Evolutionary conservation across 2,329 filamentous ascomycete species (phyloP), one percentile per base, ranked within the genome.

Genomic region (Capronia americana): DNA sequence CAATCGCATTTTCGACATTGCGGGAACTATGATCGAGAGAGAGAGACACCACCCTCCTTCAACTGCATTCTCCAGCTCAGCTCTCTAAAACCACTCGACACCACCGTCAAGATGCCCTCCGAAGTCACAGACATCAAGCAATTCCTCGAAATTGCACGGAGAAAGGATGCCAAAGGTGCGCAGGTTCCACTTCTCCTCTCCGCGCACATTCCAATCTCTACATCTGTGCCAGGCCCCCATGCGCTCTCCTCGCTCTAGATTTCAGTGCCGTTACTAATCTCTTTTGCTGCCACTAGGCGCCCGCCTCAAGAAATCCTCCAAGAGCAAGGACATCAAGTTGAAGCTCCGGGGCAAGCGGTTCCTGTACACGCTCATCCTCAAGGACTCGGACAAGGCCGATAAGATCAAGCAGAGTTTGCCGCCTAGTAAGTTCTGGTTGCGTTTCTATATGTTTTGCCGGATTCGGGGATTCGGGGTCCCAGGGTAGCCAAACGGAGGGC

Each of bases 111-210:
- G 84, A 99, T 99, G 95, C 94, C 95, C 90, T 88, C 89, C 80
- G 93, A 98, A 92, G 91, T 97, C 83, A 92, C 89, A 81, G 95
- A 98, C 83, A 98, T 98, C 89, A 98, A 99, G 82, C 82, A 97
- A 88, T 99, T 99, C 92, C 96, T 99, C 84, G 95, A 98, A 91
- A 97, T 99, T 89, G 97, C 92, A 90, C 91, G 94, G 85, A 92
- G 95, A 83, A 96, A 97, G 88, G 96, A 99, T 90, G 95, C 95
- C 82, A 96, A 92, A 82, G 97, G 95, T 99, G 92, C 79, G 93
- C 93, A 67, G 67, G 61, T 46, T n/a, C 17, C 34, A 17, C 14
- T 17, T 41, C 34, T 41, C 34, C 34, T 17, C 38, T n/a, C 38
- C 38, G 7, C 17, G 17, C 17, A 44, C 38, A 8, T 17, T n/a